Evolutionary conservation across 2,329 filamentous ascomycete species (phyloP).

Genomic region (Fusarium succisae): DNA sequence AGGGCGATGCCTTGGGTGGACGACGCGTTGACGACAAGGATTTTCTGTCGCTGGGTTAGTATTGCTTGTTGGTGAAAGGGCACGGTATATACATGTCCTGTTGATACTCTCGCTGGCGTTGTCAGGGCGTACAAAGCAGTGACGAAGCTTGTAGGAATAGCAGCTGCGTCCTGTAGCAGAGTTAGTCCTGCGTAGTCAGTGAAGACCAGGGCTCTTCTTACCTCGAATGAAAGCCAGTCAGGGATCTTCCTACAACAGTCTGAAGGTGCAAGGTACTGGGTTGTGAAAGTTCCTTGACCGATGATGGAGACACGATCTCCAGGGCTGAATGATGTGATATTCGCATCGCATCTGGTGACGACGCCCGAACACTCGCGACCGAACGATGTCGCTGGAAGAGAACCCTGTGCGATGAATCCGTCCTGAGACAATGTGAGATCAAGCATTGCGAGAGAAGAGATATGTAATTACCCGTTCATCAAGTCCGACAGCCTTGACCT

Average conservation of each 20-base stretch:
- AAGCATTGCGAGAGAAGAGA: rapidly evolving
- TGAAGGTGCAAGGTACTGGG: slow-evolving; percentile 28
- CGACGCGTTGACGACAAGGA: slow-evolving; percentile 31
- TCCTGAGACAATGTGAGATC: slow-evolving; percentile 28
- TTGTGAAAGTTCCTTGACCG: slow-evolving; percentile 35
- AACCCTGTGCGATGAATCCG: slow-evolving; percentile 29
- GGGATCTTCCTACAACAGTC: slow-evolving; percentile 32
- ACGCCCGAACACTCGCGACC: slow-evolving; percentile 37
- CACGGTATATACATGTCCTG: slow-evolving; percentile 24
- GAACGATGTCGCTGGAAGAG: slow-evolving; percentile 27
- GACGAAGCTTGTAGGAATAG: slow-evolving; percentile 30
- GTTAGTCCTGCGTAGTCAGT: background rate
- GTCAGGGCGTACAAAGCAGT: slow-evolving; percentile 34
- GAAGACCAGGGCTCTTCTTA: background rate
- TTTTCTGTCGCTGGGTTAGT: slow-evolving; percentile 21
- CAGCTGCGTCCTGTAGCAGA: slow-evolving; percentile 22
- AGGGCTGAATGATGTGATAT: slow-evolving; percentile 19
- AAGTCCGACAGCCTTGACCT: slow-evolving; percentile 33
- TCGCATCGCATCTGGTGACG: slow-evolving; percentile 14
- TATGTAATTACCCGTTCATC: slow-evolving; percentile 30
- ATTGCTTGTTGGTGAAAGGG: rapidly evolving
- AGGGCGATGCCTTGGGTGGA: slow-evolving; percentile 35
- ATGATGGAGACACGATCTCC: slow-evolving; percentile 36
- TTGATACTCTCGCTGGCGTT: slow-evolving; percentile 6
- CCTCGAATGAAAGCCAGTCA: slow-evolving; percentile 37